These are phyloP conservation scores for Entomortierella parvispora DNA, from an alignment of 192 early-diverging fungal genomes.

Conservation along the genomic window DNA sequence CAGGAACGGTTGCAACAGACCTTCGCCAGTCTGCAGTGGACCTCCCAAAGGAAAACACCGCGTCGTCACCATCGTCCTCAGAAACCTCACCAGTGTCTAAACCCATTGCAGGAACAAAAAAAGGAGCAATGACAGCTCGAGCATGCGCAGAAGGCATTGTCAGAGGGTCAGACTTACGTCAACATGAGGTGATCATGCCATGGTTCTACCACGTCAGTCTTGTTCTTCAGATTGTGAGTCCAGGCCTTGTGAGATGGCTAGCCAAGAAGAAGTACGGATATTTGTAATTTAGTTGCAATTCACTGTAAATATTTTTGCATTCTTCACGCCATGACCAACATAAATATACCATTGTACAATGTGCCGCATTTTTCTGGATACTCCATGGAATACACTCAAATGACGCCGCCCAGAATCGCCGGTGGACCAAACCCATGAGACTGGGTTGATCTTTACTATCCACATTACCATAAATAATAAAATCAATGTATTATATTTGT, in stretches of 20 bases:
- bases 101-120: constrained; percentile 53
- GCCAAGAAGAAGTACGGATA: constrained; percentile 80
- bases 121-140: constrained; percentile 70
- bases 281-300: no score
- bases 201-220: constrained; percentile 61
- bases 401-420: no score
- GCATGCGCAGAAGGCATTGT: constrained; percentile 73
- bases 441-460: no score
- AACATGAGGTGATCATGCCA: constrained; percentile 72
- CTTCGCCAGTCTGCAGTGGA: constrained; percentile 76
- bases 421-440: no score
- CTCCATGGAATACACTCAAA: no score
- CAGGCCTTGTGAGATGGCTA: constrained; percentile 68
- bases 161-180: constrained; percentile 61
- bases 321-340: no score
- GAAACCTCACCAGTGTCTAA: background rate
- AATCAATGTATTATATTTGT: no score
- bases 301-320: no score
- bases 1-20: constrained; percentile 82
- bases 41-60: constrained; percentile 5
- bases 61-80: background rate
- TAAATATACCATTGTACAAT: no score
- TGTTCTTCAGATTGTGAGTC: constrained; percentile 63
- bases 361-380: no score
- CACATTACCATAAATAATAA: no score